Conservation (phyloP, 2,329 filamentous ascomycete genomes). For the Scedosporium dehoogii region DNA sequence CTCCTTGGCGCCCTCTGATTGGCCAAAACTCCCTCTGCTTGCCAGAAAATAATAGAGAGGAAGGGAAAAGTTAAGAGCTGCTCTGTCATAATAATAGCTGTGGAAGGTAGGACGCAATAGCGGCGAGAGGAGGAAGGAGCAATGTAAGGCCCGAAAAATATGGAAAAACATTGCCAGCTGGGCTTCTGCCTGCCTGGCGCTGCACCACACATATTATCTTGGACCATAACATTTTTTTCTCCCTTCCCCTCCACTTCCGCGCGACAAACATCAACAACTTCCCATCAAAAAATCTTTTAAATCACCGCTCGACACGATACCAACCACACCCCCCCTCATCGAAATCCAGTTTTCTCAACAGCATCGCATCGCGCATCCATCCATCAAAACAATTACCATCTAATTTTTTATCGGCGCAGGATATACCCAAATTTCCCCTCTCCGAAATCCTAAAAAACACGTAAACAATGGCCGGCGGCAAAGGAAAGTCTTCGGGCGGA, state of each 20-base stretch:
- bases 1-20: background rate
- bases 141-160: background rate
- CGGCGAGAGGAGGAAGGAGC: background rate
- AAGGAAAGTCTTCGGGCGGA: conserved; percentile 85
- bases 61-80: background rate
- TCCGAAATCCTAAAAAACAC: background rate
- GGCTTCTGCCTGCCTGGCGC: background rate
- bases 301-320: background rate
- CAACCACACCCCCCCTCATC: background rate
- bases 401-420: background rate
- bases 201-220: background rate
- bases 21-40: background rate
- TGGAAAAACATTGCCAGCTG: background rate
- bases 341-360: background rate
- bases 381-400: background rate
- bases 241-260: background rate
- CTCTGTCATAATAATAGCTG: background rate
- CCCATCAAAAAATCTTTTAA: background rate
- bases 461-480: conserved; percentile 65
- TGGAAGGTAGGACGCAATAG: background rate
- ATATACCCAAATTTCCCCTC: background rate
- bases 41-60: background rate
- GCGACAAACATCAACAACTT: conserved; percentile 2
- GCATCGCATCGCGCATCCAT: conserved; percentile 2
- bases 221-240: background rate